A percentile compares a stretch with the other conserved stretches of the same genome.
Conservation (phyloP, 2,329 filamentous ascomycete genomes). For the Phoma sp. region DNA sequence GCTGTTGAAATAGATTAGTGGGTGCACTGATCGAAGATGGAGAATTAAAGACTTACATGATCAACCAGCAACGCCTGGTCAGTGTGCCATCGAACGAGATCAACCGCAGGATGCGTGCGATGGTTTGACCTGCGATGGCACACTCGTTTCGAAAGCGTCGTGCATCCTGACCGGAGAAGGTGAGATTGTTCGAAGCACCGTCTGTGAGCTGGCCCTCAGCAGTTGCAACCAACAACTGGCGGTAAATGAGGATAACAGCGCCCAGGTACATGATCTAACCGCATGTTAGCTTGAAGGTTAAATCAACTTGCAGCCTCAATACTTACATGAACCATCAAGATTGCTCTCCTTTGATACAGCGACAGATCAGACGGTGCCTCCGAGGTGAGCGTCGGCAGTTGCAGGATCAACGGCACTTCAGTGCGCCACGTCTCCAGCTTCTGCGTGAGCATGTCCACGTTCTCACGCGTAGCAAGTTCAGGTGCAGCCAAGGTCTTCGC, state of each 20-base stretch:
- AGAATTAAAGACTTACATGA: conserved; percentile 38
- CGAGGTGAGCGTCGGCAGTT: conserved; percentile 41
- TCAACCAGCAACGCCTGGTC: conserved; percentile 48
- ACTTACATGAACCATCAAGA: conserved; percentile 49
- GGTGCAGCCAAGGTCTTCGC: conserved; percentile 42
- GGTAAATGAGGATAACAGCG: conserved; percentile 46
- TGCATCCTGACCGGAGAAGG: conserved; percentile 37
- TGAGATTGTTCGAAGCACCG: conserved; percentile 30
- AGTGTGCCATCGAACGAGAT: conserved; percentile 46
- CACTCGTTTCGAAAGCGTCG: conserved; percentile 42
- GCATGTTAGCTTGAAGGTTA: background rate
- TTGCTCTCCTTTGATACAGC: conserved; percentile 42
- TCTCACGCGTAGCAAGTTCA: conserved; percentile 39
- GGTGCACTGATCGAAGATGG: background rate
- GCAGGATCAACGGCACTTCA: conserved; percentile 42
- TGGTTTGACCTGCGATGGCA: conserved; percentile 45
- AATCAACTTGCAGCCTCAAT: background rate
- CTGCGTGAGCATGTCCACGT: conserved; percentile 35
- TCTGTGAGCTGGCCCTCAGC: conserved; percentile 41
- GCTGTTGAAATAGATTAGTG: conserved; percentile 21
- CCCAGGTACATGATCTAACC: conserved; percentile 49
- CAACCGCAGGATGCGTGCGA: conserved; percentile 43
- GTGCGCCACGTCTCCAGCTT: conserved; percentile 46
- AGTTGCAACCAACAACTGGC: conserved; percentile 44
- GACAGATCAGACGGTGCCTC: conserved; percentile 32